Conservation (phyloP, 2,329 filamentous ascomycete species). For the Polytolypa hystricis region DNA sequence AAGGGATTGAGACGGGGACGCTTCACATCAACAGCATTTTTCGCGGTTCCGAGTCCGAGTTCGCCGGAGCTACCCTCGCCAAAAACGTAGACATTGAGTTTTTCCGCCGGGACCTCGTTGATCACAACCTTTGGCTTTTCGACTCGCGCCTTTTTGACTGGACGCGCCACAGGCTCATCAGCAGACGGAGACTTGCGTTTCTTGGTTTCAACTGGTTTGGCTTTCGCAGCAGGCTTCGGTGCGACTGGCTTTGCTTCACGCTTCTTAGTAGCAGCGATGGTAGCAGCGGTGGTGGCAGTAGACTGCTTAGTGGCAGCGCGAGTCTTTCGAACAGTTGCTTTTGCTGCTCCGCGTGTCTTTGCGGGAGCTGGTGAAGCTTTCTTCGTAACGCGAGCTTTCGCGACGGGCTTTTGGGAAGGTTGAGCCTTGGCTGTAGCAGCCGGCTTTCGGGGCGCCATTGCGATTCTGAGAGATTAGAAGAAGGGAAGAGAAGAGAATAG, state of each 20-base stretch:
- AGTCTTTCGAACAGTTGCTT: too few species aligned
- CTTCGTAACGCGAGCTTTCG: constrained; percentile 16
- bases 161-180: constrained; percentile 18
- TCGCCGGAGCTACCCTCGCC: constrained; percentile 73
- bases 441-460: constrained; percentile 18
- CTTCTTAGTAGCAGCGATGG: constrained; percentile 15
- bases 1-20: constrained; percentile 58
- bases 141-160: constrained; percentile 21
- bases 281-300: constrained; percentile 8
- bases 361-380: constrained; percentile 14
- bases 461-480: too few species aligned
- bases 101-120: constrained; percentile 47
- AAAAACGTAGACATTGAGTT: constrained; percentile 65
- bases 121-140: constrained; percentile 32
- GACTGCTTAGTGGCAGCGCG: constrained; percentile 11
- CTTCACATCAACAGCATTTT: constrained; percentile 59
- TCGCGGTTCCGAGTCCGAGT: constrained; percentile 61
- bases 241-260: constrained; percentile 20
- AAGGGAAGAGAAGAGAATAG: constrained; percentile 1
- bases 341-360: constrained; percentile 11
- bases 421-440: constrained; percentile 17
- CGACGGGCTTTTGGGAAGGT: constrained; percentile 14
- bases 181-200: constrained; percentile 26
- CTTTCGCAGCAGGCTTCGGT: neutral
- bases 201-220: constrained; percentile 1